Conservation (phyloP, 73 alveolate genomes). For the Loxodes magnus region DNA sequence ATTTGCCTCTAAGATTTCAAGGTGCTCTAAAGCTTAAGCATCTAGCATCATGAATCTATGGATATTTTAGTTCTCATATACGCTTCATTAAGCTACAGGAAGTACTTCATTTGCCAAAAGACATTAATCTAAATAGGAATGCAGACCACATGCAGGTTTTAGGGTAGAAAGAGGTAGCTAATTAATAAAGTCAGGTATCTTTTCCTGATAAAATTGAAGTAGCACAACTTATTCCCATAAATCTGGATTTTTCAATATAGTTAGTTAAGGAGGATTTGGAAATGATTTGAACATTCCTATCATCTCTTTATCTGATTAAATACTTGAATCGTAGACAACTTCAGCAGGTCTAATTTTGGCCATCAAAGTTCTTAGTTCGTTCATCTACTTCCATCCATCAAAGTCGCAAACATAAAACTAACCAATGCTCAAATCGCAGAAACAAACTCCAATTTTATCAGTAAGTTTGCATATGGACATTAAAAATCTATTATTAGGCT, state of each 20-base stretch:
- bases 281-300: neutral
- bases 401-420: slow-evolving; percentile 39
- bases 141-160: slow-evolving; percentile 2
- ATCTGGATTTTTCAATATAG: neutral
- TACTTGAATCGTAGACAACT: slow-evolving; percentile 5
- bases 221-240: neutral
- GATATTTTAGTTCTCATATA: neutral
- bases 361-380: slow-evolving; percentile 22
- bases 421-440: slow-evolving; percentile 51
- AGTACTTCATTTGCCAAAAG: neutral
- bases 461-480: slow-evolving; percentile 28
- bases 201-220: neutral
- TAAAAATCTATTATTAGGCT: slow-evolving; percentile 44
- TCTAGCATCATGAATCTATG: slow-evolving; percentile 17
- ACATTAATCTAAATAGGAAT: neutral
- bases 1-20: slow-evolving; percentile 60
- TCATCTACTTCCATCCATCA: too few relatives aligned
- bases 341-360: slow-evolving; percentile 30
- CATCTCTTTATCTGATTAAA: neutral
- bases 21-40: slow-evolving; percentile 54
- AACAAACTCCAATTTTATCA: slow-evolving; percentile 47
- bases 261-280: neutral
- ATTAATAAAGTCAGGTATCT: neutral
- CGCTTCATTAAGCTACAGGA: neutral
- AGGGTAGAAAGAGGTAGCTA: slow-evolving; percentile 2